A percentile compares a stretch with the other conserved stretches of the same genome.
phyloP scores from a whole-genome alignment of 345 rosid species.

The Gossypium arboreum region DNA sequence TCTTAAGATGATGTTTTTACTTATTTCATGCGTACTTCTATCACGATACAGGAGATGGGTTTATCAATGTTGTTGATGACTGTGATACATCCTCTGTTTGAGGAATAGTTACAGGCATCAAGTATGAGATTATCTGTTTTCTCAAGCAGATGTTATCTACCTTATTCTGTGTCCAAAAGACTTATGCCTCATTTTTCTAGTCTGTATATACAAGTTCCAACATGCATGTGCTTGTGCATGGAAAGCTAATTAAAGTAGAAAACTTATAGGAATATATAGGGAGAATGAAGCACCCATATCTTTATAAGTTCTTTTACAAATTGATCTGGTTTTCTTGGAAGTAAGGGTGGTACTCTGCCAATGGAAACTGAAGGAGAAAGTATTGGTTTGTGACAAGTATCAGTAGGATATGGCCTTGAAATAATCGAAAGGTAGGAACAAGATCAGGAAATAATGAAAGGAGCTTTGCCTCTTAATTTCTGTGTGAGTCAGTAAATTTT shows the following conservation, averaged over 20 bases:
- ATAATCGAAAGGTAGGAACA: background rate
- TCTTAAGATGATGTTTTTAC: background rate
- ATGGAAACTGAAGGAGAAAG: background rate
- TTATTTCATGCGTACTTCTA: background rate
- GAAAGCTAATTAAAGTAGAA: background rate
- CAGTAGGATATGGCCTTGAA: background rate
- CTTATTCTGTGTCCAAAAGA: background rate
- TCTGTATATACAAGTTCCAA: background rate
- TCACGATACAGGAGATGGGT: background rate
- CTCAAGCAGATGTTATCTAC: background rate
- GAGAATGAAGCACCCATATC: background rate
- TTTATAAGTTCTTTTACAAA: background rate
- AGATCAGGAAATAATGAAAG: background rate
- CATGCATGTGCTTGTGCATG: background rate
- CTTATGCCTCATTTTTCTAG: background rate
- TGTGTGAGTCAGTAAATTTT: background rate
- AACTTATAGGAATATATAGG: background rate
- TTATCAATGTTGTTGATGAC: background rate
- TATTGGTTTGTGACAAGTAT: background rate
- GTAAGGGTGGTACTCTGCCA: background rate
- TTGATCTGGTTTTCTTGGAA: background rate
- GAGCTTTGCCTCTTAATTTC: background rate
- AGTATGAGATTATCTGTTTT: background rate
- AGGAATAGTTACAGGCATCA: background rate
- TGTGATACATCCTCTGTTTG: background rate